These are phyloP conservation scores for Colletotrichum lindemuthianum DNA, from an alignment of 2,329 filamentous ascomycete genomes.

Conservation along the genomic window DNA sequence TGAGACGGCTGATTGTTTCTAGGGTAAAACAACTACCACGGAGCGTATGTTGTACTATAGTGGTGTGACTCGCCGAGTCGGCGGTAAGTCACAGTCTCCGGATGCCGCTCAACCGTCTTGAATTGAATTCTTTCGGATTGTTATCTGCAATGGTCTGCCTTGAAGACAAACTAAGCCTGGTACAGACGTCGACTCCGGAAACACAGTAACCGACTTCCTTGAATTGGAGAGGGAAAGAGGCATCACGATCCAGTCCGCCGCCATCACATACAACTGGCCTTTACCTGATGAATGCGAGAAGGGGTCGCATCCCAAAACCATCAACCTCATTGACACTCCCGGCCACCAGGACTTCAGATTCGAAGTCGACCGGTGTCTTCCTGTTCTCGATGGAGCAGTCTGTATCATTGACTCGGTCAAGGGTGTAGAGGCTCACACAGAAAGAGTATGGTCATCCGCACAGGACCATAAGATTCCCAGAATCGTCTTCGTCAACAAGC, in stretches of 20 bases:
- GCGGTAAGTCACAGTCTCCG: constrained; percentile 58
- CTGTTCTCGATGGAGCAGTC: constrained; percentile 89
- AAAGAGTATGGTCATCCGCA: constrained; percentile 94
- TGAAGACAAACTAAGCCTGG: background rate
- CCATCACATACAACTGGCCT: constrained; percentile 95
- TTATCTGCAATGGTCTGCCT: background rate
- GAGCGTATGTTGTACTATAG: constrained; percentile 99
- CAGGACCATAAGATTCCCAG: constrained; percentile 86
- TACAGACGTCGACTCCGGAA: constrained; percentile 90
- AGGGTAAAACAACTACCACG: constrained; percentile 97
- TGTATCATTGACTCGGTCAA: constrained; percentile 93
- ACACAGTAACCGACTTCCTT: constrained; percentile 96
- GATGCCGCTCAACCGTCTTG: background rate
- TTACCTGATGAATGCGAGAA: constrained; percentile 58
- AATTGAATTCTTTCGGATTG: too few species aligned
- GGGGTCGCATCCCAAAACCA: constrained; percentile 66
- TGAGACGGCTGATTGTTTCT: constrained; percentile 33
- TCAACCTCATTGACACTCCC: constrained; percentile 95
- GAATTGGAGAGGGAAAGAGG: constrained; percentile 91
- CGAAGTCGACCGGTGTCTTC: constrained; percentile 90
- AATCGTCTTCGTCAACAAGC: constrained; percentile 80
- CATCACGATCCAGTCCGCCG: constrained; percentile 97
- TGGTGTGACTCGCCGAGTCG: constrained; percentile 86
- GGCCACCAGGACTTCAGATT: constrained; percentile 98
- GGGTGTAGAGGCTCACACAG: constrained; percentile 95